Base-by-base conservation (phyloP, 1,284 basidiomycete species). In the Ganoderma meredithae region DNA sequence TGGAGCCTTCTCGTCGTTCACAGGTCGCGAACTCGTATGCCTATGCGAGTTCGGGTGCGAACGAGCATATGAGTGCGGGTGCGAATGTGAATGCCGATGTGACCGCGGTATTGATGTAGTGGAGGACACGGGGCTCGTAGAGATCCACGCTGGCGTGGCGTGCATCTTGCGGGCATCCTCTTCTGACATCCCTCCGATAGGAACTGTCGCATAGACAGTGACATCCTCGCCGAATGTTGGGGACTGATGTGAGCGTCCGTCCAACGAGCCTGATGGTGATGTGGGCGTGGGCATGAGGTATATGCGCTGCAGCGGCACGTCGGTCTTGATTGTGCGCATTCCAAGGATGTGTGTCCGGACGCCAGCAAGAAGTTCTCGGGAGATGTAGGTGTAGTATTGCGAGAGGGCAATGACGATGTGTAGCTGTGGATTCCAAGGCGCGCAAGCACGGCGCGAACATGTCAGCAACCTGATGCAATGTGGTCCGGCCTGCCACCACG, bases 321-420 rank as follows among this genome's bases (percentile, higher is more conserved):
- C 76, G 65, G 74, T 77, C 74, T 68, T 78, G 72, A 71, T 73
- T 60, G 72, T 63, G 40, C 77, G 77, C 44, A 76, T 72, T 55
- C 75, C 71, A 47, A 69, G 79, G 25, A 68, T 33, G 55, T 70
- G 72, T 62, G 75, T 71, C 58, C 62, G 69, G 56, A 47, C 58
- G 63, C 74, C 63, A 5, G 69, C 72, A 63, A 73, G 70, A 53
- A 73, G 68, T 61, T 82, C 80, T 41, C 83, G 83, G 44, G 80
- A 78, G 49, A 92, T 80, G 64, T 86, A 83, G 31, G 84, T 81
- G 76, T 92, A 89, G 73, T 88, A 88, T 64, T 85, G 88, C 15
- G 90, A 87, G 12, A 93, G 83, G 0, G 90, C 85, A 63, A 93
- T 82, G 47, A 93, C 84, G 77, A 91, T 90, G 78, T 93, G 91